Evolutionary conservation across 2,329 filamentous ascomycete species (phyloP), one percentile per base, ranked within the genome.

Genomic region (Sphaerulina musiva): DNA sequence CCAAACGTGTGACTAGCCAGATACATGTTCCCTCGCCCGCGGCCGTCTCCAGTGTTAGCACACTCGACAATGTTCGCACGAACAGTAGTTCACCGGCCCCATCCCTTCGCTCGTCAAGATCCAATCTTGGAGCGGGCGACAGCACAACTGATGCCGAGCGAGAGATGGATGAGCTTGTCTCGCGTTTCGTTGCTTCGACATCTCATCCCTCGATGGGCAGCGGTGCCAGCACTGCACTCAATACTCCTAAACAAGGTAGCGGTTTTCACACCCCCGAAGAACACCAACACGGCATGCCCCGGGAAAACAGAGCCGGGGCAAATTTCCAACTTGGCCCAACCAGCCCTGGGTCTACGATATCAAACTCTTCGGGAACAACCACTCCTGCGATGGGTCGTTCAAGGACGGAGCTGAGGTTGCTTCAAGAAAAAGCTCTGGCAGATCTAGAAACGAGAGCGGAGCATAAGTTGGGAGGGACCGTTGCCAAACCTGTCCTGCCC

Each of bases 391-490:
- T 63, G 7, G 65, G 60, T n/a, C 62, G 65, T 17, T 68, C 66
- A 10, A 58, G 67, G 17, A 67, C 62, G n/a, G 67, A 68, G 45
- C 51, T 67, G 26, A 53, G 61, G 6, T 62, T 69, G 59, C 49
- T 65, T 20, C 64, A 66, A 49, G 66, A 69, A 44, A 69, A 69
- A 51, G 66, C 66, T 12, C 59, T 67, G 9, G 66, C 66, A 4
- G 66, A 68, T 38, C 60, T 62, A 2, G 65, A 68, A 51, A 61
- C 61, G 31, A 52, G 56, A 17, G 61, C 59, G 4, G 65, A 65
- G 32, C 6, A 29, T 29, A 7, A 7, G 26, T 29, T 29, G 26
- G 26, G 26, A 7, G 26, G 26, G 5, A 36, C 39, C 12, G 26
- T 45, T 7, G 48, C 58, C 7, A 60, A 63, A 39, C 66, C 67